phyloP scores from a whole-genome alignment of 2,329 filamentous ascomycete species.

The Fusarium staphyleae region DNA sequence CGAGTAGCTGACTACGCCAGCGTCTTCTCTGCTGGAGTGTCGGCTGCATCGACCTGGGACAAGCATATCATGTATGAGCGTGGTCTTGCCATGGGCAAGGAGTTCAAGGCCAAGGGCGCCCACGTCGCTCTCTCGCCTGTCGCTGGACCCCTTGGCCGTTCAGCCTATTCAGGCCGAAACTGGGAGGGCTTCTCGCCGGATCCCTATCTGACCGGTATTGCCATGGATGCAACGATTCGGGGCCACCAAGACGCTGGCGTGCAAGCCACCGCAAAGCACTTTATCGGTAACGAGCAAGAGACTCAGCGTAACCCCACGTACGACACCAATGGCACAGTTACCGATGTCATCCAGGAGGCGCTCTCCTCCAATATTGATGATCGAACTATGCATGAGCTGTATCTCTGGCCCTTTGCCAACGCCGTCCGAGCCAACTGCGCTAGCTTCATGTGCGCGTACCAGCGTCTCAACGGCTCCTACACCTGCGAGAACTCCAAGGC shows the following conservation, averaged over 20 bases:
- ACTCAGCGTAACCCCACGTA: constrained; percentile 43
- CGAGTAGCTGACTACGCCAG: constrained; percentile 52
- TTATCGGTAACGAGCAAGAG: constrained; percentile 49
- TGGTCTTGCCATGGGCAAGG: constrained; percentile 57
- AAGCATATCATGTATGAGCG: constrained; percentile 71
- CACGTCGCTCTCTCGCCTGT: constrained; percentile 67
- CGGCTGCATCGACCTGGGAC: constrained; percentile 71
- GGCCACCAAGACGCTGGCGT: constrained; percentile 49
- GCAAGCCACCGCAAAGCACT: constrained; percentile 51
- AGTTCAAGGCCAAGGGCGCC: constrained; percentile 76
- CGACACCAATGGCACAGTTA: constrained; percentile 36
- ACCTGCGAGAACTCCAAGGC: constrained; percentile 81
- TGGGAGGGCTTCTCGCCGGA: constrained; percentile 72
- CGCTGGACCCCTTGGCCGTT: constrained; percentile 51
- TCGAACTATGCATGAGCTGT: constrained; percentile 63
- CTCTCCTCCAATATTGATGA: constrained; percentile 62
- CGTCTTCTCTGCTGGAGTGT: constrained; percentile 63
- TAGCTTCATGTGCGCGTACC: constrained; percentile 71
- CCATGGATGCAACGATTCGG: constrained; percentile 46
- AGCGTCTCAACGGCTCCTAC: constrained; percentile 82
- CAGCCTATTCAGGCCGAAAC: constrained; percentile 62
- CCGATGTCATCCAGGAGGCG: constrained; percentile 40
- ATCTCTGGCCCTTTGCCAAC: constrained; percentile 48
- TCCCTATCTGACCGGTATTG: constrained; percentile 69
- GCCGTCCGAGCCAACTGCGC: constrained; percentile 45